Percentiles rank a stretch among this genome's conserved stretches.
phyloP scores from a whole-genome alignment of 306 rosid genomes.

The Trifolium pratense region DNA sequence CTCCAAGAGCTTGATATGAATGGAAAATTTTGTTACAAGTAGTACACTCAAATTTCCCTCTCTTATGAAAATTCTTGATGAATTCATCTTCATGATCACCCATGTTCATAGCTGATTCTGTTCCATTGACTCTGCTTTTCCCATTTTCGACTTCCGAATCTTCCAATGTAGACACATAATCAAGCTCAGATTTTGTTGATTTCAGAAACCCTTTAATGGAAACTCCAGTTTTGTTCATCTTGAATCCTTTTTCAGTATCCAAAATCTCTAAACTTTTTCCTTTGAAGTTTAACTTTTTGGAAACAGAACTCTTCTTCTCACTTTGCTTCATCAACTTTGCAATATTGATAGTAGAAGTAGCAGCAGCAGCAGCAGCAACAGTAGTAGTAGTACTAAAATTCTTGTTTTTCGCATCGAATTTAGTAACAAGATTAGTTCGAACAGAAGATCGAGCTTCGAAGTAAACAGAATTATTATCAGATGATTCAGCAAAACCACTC shows the following conservation, averaged over 20 bases:
- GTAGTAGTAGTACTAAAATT: no score
- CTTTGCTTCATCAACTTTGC: slow-evolving; percentile 43
- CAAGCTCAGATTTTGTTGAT: slow-evolving; percentile 39
- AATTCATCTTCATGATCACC: slow-evolving; percentile 46
- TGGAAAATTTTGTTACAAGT: slow-evolving; percentile 76
- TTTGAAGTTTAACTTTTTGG: slow-evolving; percentile 40
- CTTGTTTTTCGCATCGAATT: slow-evolving; percentile 39
- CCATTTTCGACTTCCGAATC: slow-evolving; percentile 46
- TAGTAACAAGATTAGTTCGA: slow-evolving; percentile 41
- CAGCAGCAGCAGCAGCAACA: background rate
- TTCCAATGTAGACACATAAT: slow-evolving; percentile 41
- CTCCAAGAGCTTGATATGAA: slow-evolving; percentile 95
- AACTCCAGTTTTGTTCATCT: slow-evolving; percentile 36
- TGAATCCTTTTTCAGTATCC: slow-evolving; percentile 33
- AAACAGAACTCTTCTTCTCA: slow-evolving; percentile 36
- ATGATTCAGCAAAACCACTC: slow-evolving; percentile 63
- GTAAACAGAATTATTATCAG: slow-evolving; percentile 64
- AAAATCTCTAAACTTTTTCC: slow-evolving; percentile 43
- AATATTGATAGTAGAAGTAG: background rate
- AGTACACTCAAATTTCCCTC: slow-evolving; percentile 74
- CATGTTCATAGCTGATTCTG: slow-evolving; percentile 39
- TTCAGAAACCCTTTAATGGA: slow-evolving; percentile 44
- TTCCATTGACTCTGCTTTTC: slow-evolving; percentile 47
- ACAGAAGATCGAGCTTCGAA: slow-evolving; percentile 54
- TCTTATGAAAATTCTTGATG: slow-evolving; percentile 49